These are phyloP conservation scores for Eimeria falciformis DNA, from an alignment of 169 alveolate genomes.

Conservation along the genomic window DNA sequence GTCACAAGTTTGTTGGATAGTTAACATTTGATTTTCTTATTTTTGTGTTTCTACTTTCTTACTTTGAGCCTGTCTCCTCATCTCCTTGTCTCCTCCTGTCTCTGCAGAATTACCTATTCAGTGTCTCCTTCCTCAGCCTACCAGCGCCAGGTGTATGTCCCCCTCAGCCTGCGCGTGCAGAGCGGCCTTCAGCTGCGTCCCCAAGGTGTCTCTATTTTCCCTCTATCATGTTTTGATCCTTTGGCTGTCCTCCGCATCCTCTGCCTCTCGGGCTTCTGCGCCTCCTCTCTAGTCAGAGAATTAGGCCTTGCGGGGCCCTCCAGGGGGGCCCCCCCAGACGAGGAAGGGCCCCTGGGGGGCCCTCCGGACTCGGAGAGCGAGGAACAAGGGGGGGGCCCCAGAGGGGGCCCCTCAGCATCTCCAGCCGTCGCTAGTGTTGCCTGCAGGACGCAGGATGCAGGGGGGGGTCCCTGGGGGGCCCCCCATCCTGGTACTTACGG, in stretches of 20 bases:
- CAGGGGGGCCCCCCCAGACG: constrained; percentile 11
- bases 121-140: neutral
- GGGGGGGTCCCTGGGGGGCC: constrained; percentile 9
- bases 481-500: neutral
- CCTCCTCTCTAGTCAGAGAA: neutral
- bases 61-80: neutral
- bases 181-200: constrained; percentile 63
- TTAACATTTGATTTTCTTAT: neutral
- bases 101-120: constrained; percentile 35
- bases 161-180: constrained; percentile 61
- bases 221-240: constrained; percentile 18
- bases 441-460: neutral
- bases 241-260: constrained; percentile 16
- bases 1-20: neutral
- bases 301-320: neutral
- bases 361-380: constrained; percentile 9
- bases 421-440: neutral
- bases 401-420: neutral
- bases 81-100: neutral
- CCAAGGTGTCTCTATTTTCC: constrained; percentile 38
- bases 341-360: constrained; percentile 36
- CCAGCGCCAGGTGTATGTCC: constrained; percentile 20
- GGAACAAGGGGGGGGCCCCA: neutral
- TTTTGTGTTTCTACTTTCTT: neutral
- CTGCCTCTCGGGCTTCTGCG: neutral